A percentile compares a stretch with the other conserved stretches of the same genome.
phyloP scores from a whole-genome alignment of 2,329 filamentous ascomycete species.

The Colletotrichum lini region DNA sequence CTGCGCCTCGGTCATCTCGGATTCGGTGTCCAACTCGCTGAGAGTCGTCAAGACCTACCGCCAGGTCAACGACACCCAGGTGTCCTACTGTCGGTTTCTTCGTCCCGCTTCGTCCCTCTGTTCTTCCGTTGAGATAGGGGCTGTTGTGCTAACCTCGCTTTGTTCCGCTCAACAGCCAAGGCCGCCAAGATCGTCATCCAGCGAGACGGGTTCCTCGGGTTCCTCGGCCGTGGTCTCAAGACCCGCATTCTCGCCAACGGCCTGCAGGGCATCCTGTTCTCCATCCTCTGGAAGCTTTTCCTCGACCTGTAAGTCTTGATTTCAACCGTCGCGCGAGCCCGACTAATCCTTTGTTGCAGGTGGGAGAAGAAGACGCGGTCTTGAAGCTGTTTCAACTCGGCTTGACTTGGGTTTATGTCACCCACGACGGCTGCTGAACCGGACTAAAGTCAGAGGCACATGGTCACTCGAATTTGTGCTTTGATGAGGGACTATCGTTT shows the following conservation, averaged over 20 bases:
- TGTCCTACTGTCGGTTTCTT: slow-evolving; percentile 58
- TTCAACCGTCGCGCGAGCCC: too few species aligned
- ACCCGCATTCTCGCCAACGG: slow-evolving; percentile 65
- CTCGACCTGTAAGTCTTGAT: slow-evolving; percentile 59
- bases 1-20: slow-evolving; percentile 60
- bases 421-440: too few species aligned
- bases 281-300: slow-evolving; percentile 65
- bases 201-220: slow-evolving; percentile 58
- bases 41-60: slow-evolving; percentile 65
- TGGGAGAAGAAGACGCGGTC: slow-evolving; percentile 39
- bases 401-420: neutral
- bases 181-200: slow-evolving; percentile 57
- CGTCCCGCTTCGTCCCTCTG: too few species aligned
- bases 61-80: slow-evolving; percentile 63
- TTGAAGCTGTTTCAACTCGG: neutral
- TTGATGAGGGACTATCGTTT: fast-evolving
- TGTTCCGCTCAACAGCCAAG: slow-evolving; percentile 50
- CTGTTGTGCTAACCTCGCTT: neutral
- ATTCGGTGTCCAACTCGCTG: slow-evolving; percentile 63
- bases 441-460: too few species aligned
- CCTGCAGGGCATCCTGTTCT: slow-evolving; percentile 62
- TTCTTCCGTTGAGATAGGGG: neutral
- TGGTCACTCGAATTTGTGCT: too few species aligned
- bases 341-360: neutral
- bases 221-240: slow-evolving; percentile 62